Base-by-base conservation (phyloP, 2,329 filamentous ascomycete species). In the Stemphylium lycopersici region DNA sequence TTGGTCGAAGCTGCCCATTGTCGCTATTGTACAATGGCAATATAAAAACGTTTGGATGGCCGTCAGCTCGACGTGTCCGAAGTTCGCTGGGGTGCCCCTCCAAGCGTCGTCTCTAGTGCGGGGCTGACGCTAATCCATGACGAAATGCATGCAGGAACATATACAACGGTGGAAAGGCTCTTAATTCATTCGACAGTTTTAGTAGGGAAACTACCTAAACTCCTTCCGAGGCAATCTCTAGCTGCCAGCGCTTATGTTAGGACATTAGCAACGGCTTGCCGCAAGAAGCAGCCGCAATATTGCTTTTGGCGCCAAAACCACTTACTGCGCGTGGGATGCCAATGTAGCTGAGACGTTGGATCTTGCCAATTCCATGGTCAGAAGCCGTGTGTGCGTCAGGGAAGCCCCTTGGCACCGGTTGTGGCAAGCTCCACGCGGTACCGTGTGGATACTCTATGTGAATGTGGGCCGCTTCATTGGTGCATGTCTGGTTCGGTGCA, bases 1-100 rank as follows among this genome's bases (percentile, higher is more conserved):
- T 53, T 78, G 64, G 59, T 75, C 71, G 57, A 76, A 76, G 38
- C 59, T 58, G 36, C 64, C 60, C 73, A 76, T 67, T 53, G 48
- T 66, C 41, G 54, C 45, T 55, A 48, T 47, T 54, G 46, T 33
- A 59, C 53, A 59, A 56, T 55, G 54, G 42, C 40, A n/a, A 48
- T 45, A 39, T 37, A 24, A 53, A 64, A 52, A 48, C 42, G 50
- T 56, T 29, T 42, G 46, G 47, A 46, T 39, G 48, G 48, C 45
- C 44, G 31, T 56, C 41, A 62, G 52, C 56, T 66, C 45, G 59
- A 63, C 65, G 64, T 61, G 65, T 64, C 55, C 20, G 40, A 50
- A 36, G 47, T 47, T 41, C 34, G 40, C 56, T 52, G 40, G 37
- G 24, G 29, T 58, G 40, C 60, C 63, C 59, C 61, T 67, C 61